A percentile compares a stretch with the other conserved stretches of the same genome.
Conservation (phyloP, 2,329 filamentous ascomycete genomes). For the Coniochaeta sp. region DNA sequence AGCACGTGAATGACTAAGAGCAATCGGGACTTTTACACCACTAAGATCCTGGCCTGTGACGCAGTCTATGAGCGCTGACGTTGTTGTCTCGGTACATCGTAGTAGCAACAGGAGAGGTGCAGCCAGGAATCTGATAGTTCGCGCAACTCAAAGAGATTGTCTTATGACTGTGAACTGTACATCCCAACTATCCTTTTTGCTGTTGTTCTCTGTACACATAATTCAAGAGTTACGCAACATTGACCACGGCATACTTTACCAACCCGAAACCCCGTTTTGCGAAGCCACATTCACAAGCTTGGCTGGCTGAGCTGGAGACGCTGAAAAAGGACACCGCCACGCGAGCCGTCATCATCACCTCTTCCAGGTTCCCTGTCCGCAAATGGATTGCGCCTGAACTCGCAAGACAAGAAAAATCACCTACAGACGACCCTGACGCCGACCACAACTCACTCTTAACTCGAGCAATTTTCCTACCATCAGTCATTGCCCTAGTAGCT, state of each 20-base stretch:
- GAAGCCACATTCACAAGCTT: background rate
- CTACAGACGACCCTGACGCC: too few relatives aligned
- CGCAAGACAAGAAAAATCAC: too few relatives aligned
- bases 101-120: too few relatives aligned
- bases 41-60: background rate
- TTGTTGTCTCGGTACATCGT: background rate
- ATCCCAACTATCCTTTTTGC: too few relatives aligned
- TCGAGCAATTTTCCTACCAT: background rate
- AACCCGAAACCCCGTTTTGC: background rate
- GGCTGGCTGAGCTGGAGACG: background rate
- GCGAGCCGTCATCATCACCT: background rate
- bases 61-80: background rate
- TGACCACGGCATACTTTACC: too few relatives aligned
- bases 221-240: too few relatives aligned
- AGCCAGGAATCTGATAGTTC: background rate
- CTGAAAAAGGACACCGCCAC: conserved; percentile 1
- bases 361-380: background rate
- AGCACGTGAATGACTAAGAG: background rate
- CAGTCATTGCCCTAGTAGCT: background rate
- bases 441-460: background rate
- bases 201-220: too few relatives aligned
- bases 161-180: too few relatives aligned
- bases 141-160: background rate
- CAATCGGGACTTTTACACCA: background rate
- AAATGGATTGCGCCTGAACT: too few relatives aligned